Conservation (phyloP, 108 stramenopile genomes). For the Fragilaria crotonensis region DNA sequence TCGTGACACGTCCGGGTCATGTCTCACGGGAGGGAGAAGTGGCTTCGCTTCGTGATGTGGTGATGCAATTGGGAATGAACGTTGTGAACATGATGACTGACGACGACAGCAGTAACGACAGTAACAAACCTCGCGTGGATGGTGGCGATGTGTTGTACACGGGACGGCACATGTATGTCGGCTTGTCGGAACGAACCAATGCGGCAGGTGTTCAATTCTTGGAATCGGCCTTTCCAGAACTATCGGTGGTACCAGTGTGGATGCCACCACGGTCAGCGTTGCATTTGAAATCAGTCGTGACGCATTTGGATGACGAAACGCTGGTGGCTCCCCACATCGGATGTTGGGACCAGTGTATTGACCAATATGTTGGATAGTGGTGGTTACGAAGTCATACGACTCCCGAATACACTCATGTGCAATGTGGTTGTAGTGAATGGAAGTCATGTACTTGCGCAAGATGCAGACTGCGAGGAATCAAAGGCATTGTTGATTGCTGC, state of each 20-base stretch:
- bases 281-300: constrained; percentile 63
- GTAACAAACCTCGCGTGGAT: constrained; percentile 23
- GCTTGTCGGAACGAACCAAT: constrained; percentile 54
- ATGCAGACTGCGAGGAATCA: constrained; percentile 28
- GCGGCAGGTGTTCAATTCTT: constrained; percentile 25
- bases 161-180: constrained; percentile 60
- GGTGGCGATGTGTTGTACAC: constrained; percentile 70
- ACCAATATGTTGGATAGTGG: constrained; percentile 25
- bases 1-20: constrained; percentile 44
- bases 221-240: constrained; percentile 21
- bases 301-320: constrained; percentile 51
- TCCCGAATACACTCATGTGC: constrained; percentile 47
- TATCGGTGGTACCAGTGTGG: constrained; percentile 27
- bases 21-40: constrained; percentile 54
- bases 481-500: constrained; percentile 28
- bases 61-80: constrained; percentile 25
- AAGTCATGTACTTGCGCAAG: constrained; percentile 48
- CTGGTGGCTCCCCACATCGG: constrained; percentile 37
- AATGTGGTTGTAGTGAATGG: constrained; percentile 61
- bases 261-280: constrained; percentile 32
- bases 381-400: constrained; percentile 34
- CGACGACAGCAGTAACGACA: constrained; percentile 12
- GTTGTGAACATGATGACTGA: constrained; percentile 58
- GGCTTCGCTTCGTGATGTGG: constrained; percentile 37
- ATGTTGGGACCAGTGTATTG: constrained; percentile 24